Evolutionary conservation across 163 green algal species (phyloP), one percentile per base, ranked within the genome.

Genomic region (Scenedesmus sp.): DNA sequence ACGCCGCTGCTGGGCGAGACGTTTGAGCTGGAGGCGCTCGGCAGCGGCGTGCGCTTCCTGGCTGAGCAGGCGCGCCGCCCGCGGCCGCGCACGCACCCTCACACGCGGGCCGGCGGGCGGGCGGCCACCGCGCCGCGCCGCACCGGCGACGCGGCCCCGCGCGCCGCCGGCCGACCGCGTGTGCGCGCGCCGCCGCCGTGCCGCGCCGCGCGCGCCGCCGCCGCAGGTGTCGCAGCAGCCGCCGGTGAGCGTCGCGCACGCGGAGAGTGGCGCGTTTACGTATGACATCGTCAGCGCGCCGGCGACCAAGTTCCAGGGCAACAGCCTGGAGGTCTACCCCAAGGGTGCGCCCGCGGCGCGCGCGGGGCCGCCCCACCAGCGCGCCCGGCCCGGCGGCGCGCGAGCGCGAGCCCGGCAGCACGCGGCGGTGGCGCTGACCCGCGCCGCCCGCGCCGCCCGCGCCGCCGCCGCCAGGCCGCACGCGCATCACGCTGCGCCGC

Each of bases 1-100:
- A 99, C 99, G 86, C 96, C 96, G 39, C 97, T 99, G 71, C 87
- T 99, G 60, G 96, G 96, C 0, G 96, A 99, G 87, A 99, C 96
- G 0, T 98, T 96, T 82, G 90, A 98, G 88, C 85, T 94, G 60
- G 83, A 93, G 50, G 85, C 92, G 76, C 86, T 91, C 45, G 69
- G 88, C 39, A 72, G 83, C 28, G 86, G 90, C 42, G 84, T 96
- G 6, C 82, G 83, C 31, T 98, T 95, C 77, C 70, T 99, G 15
- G 90, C 93, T 28, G 95, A 99, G 91, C 95, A 98, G 92, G 93
- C 95, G 58, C 31, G 73, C 36, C 36, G n/a, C n/a, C n/a, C n/a
- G n/a, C n/a, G n/a, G n/a, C n/a, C n/a, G n/a, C n/a, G n/a, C n/a
- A n/a, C n/a, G n/a, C n/a, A n/a, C n/a, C n/a, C n/a, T n/a, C n/a